Percentiles rank a stretch among this genome's conserved stretches.
phyloP scores from a whole-genome alignment of 768 basidiomycete species.

The Lyophyllum decastes region DNA sequence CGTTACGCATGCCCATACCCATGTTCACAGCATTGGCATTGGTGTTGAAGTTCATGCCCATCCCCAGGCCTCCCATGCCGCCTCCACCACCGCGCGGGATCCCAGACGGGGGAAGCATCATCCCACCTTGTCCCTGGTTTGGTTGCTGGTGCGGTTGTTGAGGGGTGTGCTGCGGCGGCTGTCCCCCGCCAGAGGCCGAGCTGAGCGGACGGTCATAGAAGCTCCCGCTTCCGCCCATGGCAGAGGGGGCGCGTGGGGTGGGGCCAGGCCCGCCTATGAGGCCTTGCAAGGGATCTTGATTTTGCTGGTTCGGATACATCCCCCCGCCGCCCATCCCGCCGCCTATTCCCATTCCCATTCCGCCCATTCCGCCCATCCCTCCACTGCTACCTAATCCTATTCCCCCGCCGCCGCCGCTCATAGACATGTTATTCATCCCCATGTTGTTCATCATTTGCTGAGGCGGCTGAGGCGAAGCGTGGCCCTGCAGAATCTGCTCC shows the following conservation, averaged over 20 bases:
- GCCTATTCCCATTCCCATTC: background rate
- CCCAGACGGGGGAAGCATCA: conserved; percentile 15
- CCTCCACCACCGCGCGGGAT: conserved; percentile 5
- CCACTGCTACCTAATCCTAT: background rate
- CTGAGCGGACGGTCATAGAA: conserved; percentile 16
- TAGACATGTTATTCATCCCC: background rate
- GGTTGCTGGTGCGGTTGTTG: conserved; percentile 9
- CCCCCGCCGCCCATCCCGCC: conserved; percentile 9
- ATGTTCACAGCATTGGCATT: conserved; percentile 5
- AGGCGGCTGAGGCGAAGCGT: conserved; percentile 1
- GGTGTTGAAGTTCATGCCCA: conserved; percentile 6
- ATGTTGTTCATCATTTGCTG: conserved; percentile 7
- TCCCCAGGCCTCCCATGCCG: background rate
- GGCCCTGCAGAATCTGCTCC: conserved; percentile 1
- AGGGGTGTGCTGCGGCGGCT: conserved; percentile 3
- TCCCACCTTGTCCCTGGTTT: conserved; percentile 1
- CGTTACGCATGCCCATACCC: conserved; percentile 9
- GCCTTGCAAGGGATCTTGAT: conserved; percentile 7
- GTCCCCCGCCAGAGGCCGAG: conserved; percentile 2
- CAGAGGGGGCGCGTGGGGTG: conserved; percentile 1
- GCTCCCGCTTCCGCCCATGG: background rate
- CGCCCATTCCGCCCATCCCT: background rate
- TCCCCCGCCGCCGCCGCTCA: too few relatives aligned
- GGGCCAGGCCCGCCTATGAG: conserved; percentile 3
- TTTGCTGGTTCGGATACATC: conserved; percentile 13